phyloP scores from a whole-genome alignment of 495 filamentous ascomycete genomes.

The Daldinia caldariorum region DNA sequence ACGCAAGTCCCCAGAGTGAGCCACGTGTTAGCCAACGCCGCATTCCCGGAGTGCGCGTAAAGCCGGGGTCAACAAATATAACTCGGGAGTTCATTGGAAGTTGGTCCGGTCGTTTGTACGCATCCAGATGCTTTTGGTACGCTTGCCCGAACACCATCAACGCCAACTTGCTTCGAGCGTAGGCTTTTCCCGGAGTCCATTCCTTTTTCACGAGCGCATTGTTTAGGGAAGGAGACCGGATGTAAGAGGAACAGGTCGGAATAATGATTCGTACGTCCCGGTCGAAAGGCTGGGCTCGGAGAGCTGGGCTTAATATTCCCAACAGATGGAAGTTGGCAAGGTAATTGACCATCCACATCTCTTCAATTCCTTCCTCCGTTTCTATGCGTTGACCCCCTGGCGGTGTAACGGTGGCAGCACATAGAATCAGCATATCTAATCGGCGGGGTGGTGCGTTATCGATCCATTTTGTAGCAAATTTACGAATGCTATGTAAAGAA shows the following conservation, averaged over 20 bases:
- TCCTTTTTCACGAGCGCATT: slow-evolving; percentile 54
- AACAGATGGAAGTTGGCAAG: slow-evolving; percentile 95
- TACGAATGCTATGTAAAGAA: slow-evolving; percentile 84
- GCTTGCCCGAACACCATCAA: slow-evolving; percentile 86
- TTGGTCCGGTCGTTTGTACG: slow-evolving; percentile 83
- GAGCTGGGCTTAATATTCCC: slow-evolving; percentile 85
- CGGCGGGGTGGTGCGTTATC: slow-evolving; percentile 91
- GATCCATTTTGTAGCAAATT: slow-evolving; percentile 98
- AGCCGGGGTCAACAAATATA: slow-evolving; percentile 86
- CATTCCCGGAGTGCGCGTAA: slow-evolving; percentile 83
- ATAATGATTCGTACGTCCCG: slow-evolving; percentile 90
- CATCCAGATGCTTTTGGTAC: slow-evolving; percentile 87
- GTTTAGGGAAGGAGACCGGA: slow-evolving; percentile 70
- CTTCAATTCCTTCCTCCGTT: slow-evolving; percentile 83
- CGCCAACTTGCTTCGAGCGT: slow-evolving; percentile 87
- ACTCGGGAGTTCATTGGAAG: slow-evolving; percentile 82
- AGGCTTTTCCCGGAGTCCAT: slow-evolving; percentile 67
- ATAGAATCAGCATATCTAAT: slow-evolving; percentile 93
- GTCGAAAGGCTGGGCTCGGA: slow-evolving; percentile 90
- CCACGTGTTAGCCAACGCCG: slow-evolving; percentile 86
- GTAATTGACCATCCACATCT: slow-evolving; percentile 93
- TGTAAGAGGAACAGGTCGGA: slow-evolving; percentile 86
- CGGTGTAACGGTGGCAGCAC: slow-evolving; percentile 78
- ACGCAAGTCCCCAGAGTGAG: slow-evolving; percentile 77
- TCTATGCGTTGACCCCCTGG: slow-evolving; percentile 60